These are phyloP conservation scores for Schoenoplectus triqueter DNA, from an alignment of 202 grass and related monocot species.

Conservation along the genomic window DNA sequence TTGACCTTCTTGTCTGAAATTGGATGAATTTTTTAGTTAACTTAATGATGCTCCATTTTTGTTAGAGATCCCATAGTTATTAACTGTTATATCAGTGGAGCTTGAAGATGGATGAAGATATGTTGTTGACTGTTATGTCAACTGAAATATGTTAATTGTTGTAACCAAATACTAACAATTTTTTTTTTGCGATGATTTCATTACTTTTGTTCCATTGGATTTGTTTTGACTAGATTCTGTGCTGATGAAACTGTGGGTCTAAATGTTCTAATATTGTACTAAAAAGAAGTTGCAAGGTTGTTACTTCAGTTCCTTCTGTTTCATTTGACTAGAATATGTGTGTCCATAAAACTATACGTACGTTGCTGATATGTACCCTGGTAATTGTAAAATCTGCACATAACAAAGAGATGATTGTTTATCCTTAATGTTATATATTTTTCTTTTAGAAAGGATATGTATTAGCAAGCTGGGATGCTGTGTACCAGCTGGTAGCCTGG, in stretches of 20 bases:
- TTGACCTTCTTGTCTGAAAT: background rate
- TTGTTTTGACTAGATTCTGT: slow-evolving; percentile 7
- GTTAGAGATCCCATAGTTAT: too few relatives aligned
- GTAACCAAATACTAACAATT: background rate
- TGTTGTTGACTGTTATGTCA: background rate
- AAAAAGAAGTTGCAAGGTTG: background rate
- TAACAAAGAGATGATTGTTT: background rate
- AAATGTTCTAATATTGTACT: background rate
- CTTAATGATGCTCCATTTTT: too few relatives aligned
- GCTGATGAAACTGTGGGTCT: background rate
- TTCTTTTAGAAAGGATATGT: background rate
- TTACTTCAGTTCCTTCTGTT: background rate
- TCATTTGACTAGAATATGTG: background rate
- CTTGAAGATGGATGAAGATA: background rate
- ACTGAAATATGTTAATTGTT: background rate
- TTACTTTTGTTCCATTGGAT: background rate
- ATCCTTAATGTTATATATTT: background rate
- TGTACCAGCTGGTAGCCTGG: background rate
- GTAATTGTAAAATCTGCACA: background rate
- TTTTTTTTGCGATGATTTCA: background rate
- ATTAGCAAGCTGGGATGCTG: background rate
- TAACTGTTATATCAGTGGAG: background rate
- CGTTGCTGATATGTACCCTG: background rate
- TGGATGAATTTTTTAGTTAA: background rate
- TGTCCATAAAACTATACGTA: background rate